Conservation (phyloP, 805 yeast genomes). For the Candida dajiaensis region DNA sequence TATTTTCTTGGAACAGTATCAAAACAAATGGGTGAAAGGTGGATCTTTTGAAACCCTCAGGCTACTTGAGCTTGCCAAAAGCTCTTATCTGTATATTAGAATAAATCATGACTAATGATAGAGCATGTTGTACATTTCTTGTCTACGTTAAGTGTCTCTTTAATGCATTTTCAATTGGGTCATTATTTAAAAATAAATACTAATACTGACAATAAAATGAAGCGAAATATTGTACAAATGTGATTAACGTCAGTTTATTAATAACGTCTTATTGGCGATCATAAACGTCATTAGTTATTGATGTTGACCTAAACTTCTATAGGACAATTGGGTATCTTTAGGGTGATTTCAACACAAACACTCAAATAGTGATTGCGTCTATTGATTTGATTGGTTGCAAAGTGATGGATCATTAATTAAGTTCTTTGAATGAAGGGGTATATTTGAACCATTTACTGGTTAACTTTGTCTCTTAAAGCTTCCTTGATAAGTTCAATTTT, state of each 20-base stretch:
- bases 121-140: background rate
- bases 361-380: background rate
- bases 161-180: background rate
- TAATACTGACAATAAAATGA: no score
- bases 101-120: background rate
- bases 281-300: background rate
- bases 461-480: conserved; percentile 42
- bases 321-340: no score
- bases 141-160: no score
- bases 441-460: conserved; percentile 2
- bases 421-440: background rate
- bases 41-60: background rate
- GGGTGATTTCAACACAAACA: background rate
- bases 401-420: background rate
- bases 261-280: background rate
- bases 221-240: background rate
- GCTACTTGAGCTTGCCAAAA: background rate
- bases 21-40: background rate
- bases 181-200: background rate
- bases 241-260: background rate
- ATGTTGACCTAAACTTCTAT: no score
- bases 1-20: background rate
- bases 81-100: background rate
- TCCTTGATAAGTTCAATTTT: conserved; percentile 56
- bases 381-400: no score